Evolutionary conservation across 179 eudicot species (phyloP), one percentile per base, ranked within the genome.

Genomic region (Spinacia oleracea): DNA sequence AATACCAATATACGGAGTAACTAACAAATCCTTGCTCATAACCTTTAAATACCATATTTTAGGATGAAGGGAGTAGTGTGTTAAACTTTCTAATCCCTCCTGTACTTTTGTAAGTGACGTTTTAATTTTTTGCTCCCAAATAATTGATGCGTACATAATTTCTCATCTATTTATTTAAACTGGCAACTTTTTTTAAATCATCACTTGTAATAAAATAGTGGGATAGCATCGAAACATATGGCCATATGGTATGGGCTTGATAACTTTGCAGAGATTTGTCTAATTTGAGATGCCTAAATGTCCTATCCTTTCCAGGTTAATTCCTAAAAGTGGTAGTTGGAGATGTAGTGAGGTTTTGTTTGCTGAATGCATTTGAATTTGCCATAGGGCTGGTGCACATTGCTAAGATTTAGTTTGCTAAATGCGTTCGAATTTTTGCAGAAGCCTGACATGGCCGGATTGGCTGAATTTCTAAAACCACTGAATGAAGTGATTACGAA

Each of bases 391-490:
- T 60, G 18, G 31, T 21, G 27, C 3, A 25, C 3, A n/a, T 27
- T 53, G 27, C 40, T 55, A 27, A 74, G 58, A 72, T 60, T 59
- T 27, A 34, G 64, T 53, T 38, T 72, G 45, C 40, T 67, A 29
- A 78, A 53, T 45, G 43, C 27, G 34, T 40, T 34, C 50, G 16
- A 25, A 10, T 3, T 11, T 31, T 29, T 88, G 82, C 93, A 96
- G 98, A 96, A 96, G 86, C 99, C 99, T 81, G 94, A 90, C 68
- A 86, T 87, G 89, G 87, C 79, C 2, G 96, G 97, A 25, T 48
- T 93, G 87, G 87, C 73, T 59, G 98, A 92, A 80, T 92, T 93
- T 86, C 88, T 96, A 55, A 89, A 87, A 78, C 99, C 99, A 32
- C 75, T 96, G 81, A 96, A 93, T 85, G 94, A 93, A 70, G 91